Evolutionary conservation across 495 filamentous ascomycete genomes (phyloP).

Genomic region (Hyaloscypha finlandica): DNA sequence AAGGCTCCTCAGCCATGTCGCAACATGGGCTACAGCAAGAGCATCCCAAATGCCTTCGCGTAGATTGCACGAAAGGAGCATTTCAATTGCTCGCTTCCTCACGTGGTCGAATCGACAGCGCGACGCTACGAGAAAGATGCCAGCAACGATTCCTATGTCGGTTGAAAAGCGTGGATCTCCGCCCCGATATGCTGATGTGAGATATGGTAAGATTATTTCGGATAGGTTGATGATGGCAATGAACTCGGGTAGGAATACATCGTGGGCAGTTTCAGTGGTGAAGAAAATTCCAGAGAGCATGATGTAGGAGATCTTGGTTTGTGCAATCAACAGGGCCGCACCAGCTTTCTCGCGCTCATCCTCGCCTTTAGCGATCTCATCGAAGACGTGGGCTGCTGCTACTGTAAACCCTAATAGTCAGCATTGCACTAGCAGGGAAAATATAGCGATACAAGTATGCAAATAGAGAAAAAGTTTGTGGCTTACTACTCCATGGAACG

Average conservation of each 20-base stretch:
- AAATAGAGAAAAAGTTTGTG: not conserved
- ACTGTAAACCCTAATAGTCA: not conserved
- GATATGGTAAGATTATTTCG: constrained; percentile 10
- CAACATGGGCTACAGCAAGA: not conserved
- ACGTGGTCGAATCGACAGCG: not conserved
- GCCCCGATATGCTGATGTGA: not conserved
- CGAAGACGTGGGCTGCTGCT: not conserved
- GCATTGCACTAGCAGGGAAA: not conserved
- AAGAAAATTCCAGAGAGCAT: constrained; percentile 18
- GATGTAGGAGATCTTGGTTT: constrained; percentile 9
- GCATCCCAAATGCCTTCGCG: constrained; percentile 4
- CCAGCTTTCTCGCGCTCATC: constrained; percentile 10
- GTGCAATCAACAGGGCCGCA: constrained; percentile 9
- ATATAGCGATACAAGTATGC: not conserved
- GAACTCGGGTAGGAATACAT: constrained; percentile 23
- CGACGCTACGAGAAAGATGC: not conserved
- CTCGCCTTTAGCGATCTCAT: not conserved
- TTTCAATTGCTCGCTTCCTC: not conserved
- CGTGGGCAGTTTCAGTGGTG: constrained; percentile 8
- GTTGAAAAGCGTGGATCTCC: not conserved
- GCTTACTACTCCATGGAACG: no score
- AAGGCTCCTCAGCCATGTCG: not conserved
- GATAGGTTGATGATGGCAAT: constrained; percentile 6
- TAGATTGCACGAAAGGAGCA: not conserved
- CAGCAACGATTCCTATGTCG: not conserved